Conservation (phyloP, 352 stramenopile genomes). For the Globisporangium nodosum region DNA sequence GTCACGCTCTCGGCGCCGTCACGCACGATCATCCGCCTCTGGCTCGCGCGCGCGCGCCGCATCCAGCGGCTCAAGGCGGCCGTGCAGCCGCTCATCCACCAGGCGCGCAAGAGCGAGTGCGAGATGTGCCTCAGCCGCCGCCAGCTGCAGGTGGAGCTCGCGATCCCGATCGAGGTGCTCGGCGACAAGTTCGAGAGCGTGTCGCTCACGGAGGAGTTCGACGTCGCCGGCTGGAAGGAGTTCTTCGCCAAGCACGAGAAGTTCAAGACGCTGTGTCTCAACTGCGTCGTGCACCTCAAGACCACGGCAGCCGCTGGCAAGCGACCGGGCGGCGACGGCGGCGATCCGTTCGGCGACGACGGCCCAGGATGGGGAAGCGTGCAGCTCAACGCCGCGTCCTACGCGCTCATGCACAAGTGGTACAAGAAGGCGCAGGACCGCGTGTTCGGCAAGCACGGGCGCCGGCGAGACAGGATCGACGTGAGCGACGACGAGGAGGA, state of each 20-base stretch:
- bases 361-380: constrained; percentile 27
- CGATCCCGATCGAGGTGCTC: constrained; percentile 90
- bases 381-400: constrained; percentile 78
- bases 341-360: constrained; percentile 21
- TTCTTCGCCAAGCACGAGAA: constrained; percentile 93
- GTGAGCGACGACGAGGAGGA: constrained; percentile 89
- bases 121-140: constrained; percentile 92
- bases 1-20: constrained; percentile 88
- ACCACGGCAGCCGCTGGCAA: constrained; percentile 18
- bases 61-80: constrained; percentile 80
- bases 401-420: constrained; percentile 90
- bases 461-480: constrained; percentile 51
- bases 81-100: constrained; percentile 90
- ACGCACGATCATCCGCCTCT: constrained; percentile 90
- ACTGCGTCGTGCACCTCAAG: constrained; percentile 85
- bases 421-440: constrained; percentile 87
- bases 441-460: constrained; percentile 76
- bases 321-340: constrained; percentile 17
- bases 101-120: constrained; percentile 90
- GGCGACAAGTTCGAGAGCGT: constrained; percentile 90
- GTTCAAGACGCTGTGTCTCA: constrained; percentile 94
- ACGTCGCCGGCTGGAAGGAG: constrained; percentile 92
- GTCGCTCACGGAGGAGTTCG: constrained; percentile 87
- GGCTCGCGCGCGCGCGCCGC: constrained; percentile 84
- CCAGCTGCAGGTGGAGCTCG: constrained; percentile 93